phyloP scores from a whole-genome alignment of 1,284 basidiomycete species.

The Gymnopus androsaceus region DNA sequence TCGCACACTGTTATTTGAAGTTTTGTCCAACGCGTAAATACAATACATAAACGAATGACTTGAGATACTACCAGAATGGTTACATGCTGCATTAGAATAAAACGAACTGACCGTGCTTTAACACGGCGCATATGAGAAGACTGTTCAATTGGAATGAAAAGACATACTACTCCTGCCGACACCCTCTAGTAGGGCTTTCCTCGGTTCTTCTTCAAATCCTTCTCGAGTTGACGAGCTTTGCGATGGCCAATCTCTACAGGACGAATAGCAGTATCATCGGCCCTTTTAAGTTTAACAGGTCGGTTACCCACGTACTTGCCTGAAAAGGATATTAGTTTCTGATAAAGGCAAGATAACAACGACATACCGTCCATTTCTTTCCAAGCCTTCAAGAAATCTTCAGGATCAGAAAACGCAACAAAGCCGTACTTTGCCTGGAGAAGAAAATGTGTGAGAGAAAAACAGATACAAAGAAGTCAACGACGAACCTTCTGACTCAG shows the following conservation, averaged over 20 bases:
- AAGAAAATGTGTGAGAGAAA: conserved; percentile 13
- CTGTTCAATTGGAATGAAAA: not conserved
- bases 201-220: conserved; percentile 80
- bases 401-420: conserved; percentile 96
- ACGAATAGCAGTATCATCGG: conserved; percentile 78
- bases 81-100: too few species aligned
- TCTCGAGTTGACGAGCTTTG: conserved; percentile 82
- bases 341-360: conserved; percentile 8
- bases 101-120: too few species aligned
- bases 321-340: conserved; percentile 31
- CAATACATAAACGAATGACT: too few species aligned
- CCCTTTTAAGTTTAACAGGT: conserved; percentile 89
- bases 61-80: too few species aligned
- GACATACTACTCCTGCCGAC: not conserved
- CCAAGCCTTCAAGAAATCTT: conserved; percentile 98
- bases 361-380: conserved; percentile 96
- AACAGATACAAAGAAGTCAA: not conserved
- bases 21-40: too few species aligned
- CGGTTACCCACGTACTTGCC: conserved; percentile 97
- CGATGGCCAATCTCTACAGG: conserved; percentile 92
- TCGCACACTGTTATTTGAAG: not conserved
- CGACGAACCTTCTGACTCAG: conserved; percentile 81
- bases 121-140: too few species aligned
- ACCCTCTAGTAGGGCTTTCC: conserved; percentile 63
- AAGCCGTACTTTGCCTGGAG: conserved; percentile 95